These are phyloP conservation scores for Botryosphaeria dothidea DNA, from an alignment of 2,329 filamentous ascomycete genomes.

Conservation along the genomic window DNA sequence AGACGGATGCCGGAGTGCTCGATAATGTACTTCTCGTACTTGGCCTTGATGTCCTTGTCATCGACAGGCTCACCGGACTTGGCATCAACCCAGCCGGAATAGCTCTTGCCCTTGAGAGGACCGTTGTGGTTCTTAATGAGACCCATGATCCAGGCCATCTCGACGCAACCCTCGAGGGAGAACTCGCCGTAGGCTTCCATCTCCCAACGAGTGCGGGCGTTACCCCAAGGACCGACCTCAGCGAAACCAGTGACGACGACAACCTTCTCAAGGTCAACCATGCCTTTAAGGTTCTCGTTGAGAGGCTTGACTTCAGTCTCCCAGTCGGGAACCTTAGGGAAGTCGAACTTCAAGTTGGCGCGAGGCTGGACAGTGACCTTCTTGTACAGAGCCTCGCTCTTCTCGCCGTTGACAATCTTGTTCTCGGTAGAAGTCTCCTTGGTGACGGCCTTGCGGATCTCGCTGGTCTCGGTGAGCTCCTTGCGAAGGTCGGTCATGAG, in stretches of 20 bases:
- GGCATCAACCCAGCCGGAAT: slow-evolving; percentile 94
- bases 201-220: slow-evolving; percentile 96
- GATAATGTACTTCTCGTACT: slow-evolving; percentile 95
- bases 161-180: slow-evolving; percentile 94
- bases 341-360: slow-evolving; percentile 97
- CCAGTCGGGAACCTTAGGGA: slow-evolving; percentile 89
- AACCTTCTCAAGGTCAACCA: slow-evolving; percentile 98
- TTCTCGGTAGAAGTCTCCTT: slow-evolving; percentile 97
- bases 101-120: slow-evolving; percentile 90
- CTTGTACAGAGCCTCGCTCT: slow-evolving; percentile 90
- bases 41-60: slow-evolving; percentile 95
- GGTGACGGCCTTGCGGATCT: slow-evolving; percentile 88
- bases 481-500: slow-evolving; percentile 91
- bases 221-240: slow-evolving; percentile 97
- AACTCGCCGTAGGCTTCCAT: slow-evolving; percentile 98
- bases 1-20: slow-evolving; percentile 97
- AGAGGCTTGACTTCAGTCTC: slow-evolving; percentile 86
- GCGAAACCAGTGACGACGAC: slow-evolving; percentile 97
- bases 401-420: slow-evolving; percentile 93
- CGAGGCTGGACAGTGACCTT: slow-evolving; percentile 90
- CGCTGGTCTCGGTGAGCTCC: slow-evolving; percentile 92
- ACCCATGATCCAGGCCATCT: slow-evolving; percentile 99
- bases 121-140: slow-evolving; percentile 99
- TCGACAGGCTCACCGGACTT: slow-evolving; percentile 95
- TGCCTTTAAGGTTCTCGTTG: slow-evolving; percentile 86